A percentile compares a stretch with the other conserved stretches of the same genome.
These are phyloP conservation scores for Kingdonia uniflora DNA, from an alignment of 164 flowering plant species.

Conservation along the genomic window DNA sequence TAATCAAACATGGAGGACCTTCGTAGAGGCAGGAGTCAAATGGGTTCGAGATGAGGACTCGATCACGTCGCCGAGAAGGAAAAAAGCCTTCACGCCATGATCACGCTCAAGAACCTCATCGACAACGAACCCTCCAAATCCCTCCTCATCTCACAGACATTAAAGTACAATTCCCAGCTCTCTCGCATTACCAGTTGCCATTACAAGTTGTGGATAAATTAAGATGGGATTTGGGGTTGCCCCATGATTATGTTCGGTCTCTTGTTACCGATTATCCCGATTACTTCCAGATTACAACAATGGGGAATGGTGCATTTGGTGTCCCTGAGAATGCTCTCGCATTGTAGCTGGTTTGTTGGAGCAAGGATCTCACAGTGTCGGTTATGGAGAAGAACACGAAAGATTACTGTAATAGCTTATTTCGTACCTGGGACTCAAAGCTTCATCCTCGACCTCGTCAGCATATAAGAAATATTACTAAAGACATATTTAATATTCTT, in stretches of 20 bases:
- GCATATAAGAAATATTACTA: too few relatives aligned
- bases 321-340: slow-evolving; percentile 11
- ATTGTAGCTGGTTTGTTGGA: slow-evolving; percentile 80
- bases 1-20: slow-evolving; percentile 12
- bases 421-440: too few relatives aligned
- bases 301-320: not conserved
- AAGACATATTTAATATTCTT: too few relatives aligned
- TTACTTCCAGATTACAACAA: slow-evolving; percentile 40
- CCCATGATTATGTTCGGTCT: slow-evolving; percentile 40
- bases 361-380: slow-evolving; percentile 45
- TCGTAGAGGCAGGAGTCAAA: slow-evolving; percentile 30
- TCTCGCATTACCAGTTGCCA: slow-evolving; percentile 31
- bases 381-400: slow-evolving; percentile 53
- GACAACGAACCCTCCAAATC: slow-evolving; percentile 67
- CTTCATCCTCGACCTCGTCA: too few relatives aligned
- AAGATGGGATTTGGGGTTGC: slow-evolving; percentile 81
- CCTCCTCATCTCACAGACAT: slow-evolving; percentile 28
- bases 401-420: too few relatives aligned
- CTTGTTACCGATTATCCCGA: slow-evolving; percentile 71
- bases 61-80: slow-evolving; percentile 89
- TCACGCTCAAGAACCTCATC: slow-evolving; percentile 64
- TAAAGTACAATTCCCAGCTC: too few relatives aligned
- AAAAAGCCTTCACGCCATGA: slow-evolving; percentile 43
- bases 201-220: slow-evolving; percentile 39
- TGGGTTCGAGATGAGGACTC: slow-evolving; percentile 68